Evolutionary conservation across 2,329 filamentous ascomycete genomes (phyloP).

Genomic region (Exophiala sp.): DNA sequence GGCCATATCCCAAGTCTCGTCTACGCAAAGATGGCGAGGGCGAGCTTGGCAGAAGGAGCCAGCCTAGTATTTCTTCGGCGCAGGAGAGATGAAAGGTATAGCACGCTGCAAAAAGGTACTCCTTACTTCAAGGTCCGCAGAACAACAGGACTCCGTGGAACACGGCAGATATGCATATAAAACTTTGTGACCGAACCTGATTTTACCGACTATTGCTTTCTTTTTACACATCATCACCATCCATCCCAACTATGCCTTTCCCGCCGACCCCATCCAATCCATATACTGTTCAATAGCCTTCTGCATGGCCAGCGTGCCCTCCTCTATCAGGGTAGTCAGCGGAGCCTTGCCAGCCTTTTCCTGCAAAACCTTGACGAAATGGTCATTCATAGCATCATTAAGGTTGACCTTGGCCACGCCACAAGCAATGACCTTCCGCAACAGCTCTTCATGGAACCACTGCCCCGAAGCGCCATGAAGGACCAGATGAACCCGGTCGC

Average conservation of each 20-base stretch:
- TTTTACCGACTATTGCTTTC: too few species aligned
- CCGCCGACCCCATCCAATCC: slow-evolving; percentile 44
- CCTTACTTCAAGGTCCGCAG: too few species aligned
- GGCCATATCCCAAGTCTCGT: too few species aligned
- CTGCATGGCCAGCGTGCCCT: slow-evolving; percentile 51
- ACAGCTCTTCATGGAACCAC: slow-evolving; percentile 50
- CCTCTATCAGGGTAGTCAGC: slow-evolving; percentile 51
- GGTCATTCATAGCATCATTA: slow-evolving; percentile 22
- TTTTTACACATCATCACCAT: too few species aligned
- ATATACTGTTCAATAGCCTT: slow-evolving; percentile 52
- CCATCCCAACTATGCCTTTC: slow-evolving; percentile 31
- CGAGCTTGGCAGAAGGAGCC: too few species aligned
- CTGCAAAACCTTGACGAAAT: slow-evolving; percentile 45
- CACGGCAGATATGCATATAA: too few species aligned
- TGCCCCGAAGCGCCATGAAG: slow-evolving; percentile 56
- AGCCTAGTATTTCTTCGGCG: too few species aligned
- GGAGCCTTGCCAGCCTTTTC: slow-evolving; percentile 49
- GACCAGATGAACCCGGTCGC: slow-evolving; percentile 48
- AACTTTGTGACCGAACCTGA: too few species aligned
- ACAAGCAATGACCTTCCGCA: slow-evolving; percentile 49
- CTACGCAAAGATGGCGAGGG: too few species aligned
- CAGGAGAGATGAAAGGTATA: too few species aligned
- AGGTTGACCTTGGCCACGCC: slow-evolving; percentile 52
- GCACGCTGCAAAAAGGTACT: too few species aligned
- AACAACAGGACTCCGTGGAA: too few species aligned